Conservation (phyloP, 352 stramenopile genomes). For the Pythium graminicola region DNA sequence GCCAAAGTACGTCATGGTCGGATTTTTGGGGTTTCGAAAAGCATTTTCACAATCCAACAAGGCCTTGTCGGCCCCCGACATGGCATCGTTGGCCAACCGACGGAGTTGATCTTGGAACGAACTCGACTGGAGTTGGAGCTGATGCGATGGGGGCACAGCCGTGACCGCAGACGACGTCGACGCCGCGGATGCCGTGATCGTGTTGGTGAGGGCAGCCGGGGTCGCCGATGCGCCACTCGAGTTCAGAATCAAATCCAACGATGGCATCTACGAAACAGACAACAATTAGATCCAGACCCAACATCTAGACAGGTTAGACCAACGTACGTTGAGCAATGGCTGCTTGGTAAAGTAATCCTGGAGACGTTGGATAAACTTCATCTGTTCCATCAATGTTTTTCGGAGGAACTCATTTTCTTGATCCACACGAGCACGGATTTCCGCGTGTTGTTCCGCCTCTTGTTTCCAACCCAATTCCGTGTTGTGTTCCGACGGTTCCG, state of each 20-base stretch:
- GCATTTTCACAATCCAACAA: constrained; percentile 63
- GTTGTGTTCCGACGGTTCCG: constrained; percentile 84
- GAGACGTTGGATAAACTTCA: constrained; percentile 88
- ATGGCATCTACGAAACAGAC: constrained; percentile 49
- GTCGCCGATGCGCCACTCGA: too few relatives aligned
- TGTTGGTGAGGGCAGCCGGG: too few relatives aligned
- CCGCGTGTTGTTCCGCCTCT: constrained; percentile 81
- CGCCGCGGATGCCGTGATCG: constrained; percentile 44
- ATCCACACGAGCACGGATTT: constrained; percentile 82
- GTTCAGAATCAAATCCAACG: constrained; percentile 80
- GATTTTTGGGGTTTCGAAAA: constrained; percentile 79
- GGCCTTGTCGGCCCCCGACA: constrained; percentile 52
- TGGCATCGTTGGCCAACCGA: constrained; percentile 56
- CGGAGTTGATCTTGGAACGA: constrained; percentile 77
- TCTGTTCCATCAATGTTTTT: constrained; percentile 88
- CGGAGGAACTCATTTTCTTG: constrained; percentile 87
- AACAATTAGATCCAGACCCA: too few relatives aligned
- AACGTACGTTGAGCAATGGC: constrained; percentile 70
- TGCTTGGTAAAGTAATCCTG: constrained; percentile 90
- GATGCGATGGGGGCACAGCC: constrained; percentile 48
- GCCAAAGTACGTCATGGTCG: constrained; percentile 86
- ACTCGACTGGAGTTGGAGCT: constrained; percentile 66
- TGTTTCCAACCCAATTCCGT: constrained; percentile 87
- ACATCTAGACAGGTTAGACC: too few relatives aligned
- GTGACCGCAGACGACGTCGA: constrained; percentile 49